Base-by-base conservation (phyloP, 2,329 filamentous ascomycete genomes). In the Diaporthe australafricana region DNA sequence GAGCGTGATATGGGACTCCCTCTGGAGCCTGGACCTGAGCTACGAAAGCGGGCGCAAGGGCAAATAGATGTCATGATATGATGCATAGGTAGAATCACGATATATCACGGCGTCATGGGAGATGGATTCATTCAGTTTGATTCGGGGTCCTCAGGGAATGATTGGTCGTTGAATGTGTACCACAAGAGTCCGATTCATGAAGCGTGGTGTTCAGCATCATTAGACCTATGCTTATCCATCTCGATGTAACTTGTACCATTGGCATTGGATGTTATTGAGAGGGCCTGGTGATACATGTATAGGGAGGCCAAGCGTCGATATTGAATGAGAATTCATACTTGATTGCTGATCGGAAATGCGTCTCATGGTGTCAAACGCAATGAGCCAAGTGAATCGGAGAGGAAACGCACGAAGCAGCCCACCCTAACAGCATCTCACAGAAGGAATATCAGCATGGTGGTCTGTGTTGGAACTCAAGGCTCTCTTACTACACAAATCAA, bases 11-110 rank as follows among this genome's bases (percentile, higher is more conserved):
- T 92, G 89, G 89, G 89, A 91, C 75, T 85, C 87, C 16, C 80
- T 92, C 20, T 91, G 90, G 89, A 89, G 84, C 74, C 77, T 91
- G 32, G 89, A 91, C 76, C 84, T 90, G 56, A 89, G 83, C 74
- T 86, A 88, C 63, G 88, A 88, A 75, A 86, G 84, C 72, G 79
- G 76, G 25, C 71, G 73, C n/a, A 76, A 75, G 71, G 72, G 70
- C 3, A 74, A 63, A 68, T 50, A 70, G 67, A 20, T n/a, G 60
- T 14, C 53, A 60, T n/a, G 22, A 32, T 42, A 7, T n/a, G 25
- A 27, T 32, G 42, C 38, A 22, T 42, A 25, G 32, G 42, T 30
- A 60, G 30, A 40, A 40, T 3, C 25, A 30, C 9, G 32, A 45
- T 47, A 76, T 45, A 75, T 77, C 45, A 77, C 79, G 45, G 78